Evolutionary conservation across 352 stramenopile species (phyloP).

Genomic region (Poterioochromonas sp.): DNA sequence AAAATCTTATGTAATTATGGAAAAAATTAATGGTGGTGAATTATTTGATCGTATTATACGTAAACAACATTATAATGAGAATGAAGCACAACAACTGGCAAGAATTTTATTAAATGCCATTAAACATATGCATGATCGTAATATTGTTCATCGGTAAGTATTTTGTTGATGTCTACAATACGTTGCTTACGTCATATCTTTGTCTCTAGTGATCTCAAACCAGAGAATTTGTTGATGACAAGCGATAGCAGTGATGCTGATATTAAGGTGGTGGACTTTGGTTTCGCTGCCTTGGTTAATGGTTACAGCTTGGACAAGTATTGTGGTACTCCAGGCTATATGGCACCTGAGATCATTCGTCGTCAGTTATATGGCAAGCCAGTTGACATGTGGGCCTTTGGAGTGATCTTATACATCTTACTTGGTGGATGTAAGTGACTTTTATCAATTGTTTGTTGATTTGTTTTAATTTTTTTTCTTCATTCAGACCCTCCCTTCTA

Average conservation of each 20-base stretch:
- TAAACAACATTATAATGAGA: constrained; percentile 86
- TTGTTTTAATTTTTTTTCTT: no score
- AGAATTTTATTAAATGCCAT: constrained; percentile 77
- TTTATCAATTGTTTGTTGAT: no score
- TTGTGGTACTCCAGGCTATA: constrained; percentile 10
- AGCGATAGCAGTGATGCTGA: constrained; percentile 64
- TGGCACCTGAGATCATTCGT: not conserved
- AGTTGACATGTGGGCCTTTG: constrained; percentile 18
- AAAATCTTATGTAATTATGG: constrained; percentile 94
- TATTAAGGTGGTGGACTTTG: constrained; percentile 79
- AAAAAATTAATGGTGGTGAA: constrained; percentile 89
- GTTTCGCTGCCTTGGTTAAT: constrained; percentile 52
- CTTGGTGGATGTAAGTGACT: no score
- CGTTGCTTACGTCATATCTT: not conserved
- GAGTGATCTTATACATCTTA: not conserved
- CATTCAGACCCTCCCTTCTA: constrained; percentile 5
- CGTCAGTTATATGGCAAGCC: not conserved
- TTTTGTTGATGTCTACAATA: not conserved
- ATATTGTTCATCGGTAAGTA: not conserved
- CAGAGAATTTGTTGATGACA: constrained; percentile 71
- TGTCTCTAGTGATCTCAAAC: constrained; percentile 49
- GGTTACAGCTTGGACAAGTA: not conserved
- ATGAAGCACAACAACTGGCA: constrained; percentile 78
- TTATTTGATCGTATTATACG: constrained; percentile 89
- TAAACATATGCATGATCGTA: constrained; percentile 76